A percentile compares a stretch with the other conserved stretches of the same genome.
Conservation (phyloP, 2,329 filamentous ascomycete genomes). For the Ophiostoma perfectum region DNA sequence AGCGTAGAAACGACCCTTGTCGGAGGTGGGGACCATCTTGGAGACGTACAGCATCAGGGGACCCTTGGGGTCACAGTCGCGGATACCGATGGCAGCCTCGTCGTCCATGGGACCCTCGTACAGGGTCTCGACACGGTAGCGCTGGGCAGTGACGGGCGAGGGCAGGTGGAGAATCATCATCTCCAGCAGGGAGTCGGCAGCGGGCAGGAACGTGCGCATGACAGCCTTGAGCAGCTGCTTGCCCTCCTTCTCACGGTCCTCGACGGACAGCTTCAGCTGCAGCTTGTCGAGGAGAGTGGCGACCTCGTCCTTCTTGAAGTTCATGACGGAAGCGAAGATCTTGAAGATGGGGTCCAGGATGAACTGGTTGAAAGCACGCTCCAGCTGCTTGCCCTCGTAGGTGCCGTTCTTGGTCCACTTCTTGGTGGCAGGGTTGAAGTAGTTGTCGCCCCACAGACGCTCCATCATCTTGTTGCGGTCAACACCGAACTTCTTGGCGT, state of each 20-base stretch:
- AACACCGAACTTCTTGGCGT: constrained; percentile 99
- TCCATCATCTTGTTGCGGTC: constrained; percentile 99
- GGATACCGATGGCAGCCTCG: constrained; percentile 89
- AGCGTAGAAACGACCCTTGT: constrained; percentile 99
- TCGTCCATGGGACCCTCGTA: constrained; percentile 97
- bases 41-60: constrained; percentile 99
- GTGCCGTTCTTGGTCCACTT: constrained; percentile 93
- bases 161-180: constrained; percentile 99
- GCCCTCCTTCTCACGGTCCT: constrained; percentile 92
- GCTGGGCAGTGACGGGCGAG: constrained; percentile 91
- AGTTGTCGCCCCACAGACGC: constrained; percentile 99
- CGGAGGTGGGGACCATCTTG: constrained; percentile 99
- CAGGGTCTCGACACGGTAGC: constrained; percentile 95
- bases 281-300: constrained; percentile 82
- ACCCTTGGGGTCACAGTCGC: constrained; percentile 95
- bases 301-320: constrained; percentile 97
- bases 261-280: constrained; percentile 77
- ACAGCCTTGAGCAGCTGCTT: constrained; percentile 92
- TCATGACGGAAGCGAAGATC: constrained; percentile 94
- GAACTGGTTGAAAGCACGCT: constrained; percentile 99
- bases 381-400: constrained; percentile 79
- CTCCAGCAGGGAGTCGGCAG: constrained; percentile 95
- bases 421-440: constrained; percentile 99
- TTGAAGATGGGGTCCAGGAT: constrained; percentile 99
- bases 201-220: constrained; percentile 98